These are phyloP conservation scores for Umbelopsis vinacea DNA, from an alignment of 192 early-diverging fungal species.

Conservation along the genomic window DNA sequence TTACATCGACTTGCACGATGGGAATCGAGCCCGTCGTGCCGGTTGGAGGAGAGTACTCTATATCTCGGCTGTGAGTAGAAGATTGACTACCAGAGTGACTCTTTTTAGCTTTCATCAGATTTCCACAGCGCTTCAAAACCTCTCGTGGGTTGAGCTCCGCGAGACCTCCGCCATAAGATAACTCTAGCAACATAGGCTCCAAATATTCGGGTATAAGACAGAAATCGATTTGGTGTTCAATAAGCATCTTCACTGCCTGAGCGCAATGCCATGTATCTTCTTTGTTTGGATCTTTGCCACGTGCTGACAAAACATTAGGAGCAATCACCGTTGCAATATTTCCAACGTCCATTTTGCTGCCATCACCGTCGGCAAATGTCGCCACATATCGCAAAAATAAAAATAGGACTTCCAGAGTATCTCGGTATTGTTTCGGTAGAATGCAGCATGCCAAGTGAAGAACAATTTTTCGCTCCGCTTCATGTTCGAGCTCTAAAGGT, in stretches of 20 bases:
- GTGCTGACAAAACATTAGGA: slow-evolving; percentile 91
- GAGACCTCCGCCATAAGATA: slow-evolving; percentile 48
- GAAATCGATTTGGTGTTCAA: slow-evolving; percentile 67
- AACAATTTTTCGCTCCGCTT: slow-evolving; percentile 61
- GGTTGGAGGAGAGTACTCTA: slow-evolving; percentile 19
- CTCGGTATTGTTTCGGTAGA: slow-evolving; percentile 90
- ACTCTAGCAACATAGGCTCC: slow-evolving; percentile 51
- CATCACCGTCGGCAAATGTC: slow-evolving; percentile 61
- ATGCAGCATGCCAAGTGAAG: slow-evolving; percentile 84
- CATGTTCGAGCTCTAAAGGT: slow-evolving; percentile 56
- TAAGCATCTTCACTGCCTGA: slow-evolving; percentile 66
- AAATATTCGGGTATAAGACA: slow-evolving; percentile 66
- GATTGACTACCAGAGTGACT: slow-evolving; percentile 35
- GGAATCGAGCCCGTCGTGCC: slow-evolving; percentile 5
- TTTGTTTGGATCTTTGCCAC: slow-evolving; percentile 80
- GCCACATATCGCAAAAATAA: slow-evolving; percentile 86
- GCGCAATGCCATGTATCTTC: slow-evolving; percentile 74
- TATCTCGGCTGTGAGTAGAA: slow-evolving; percentile 2
- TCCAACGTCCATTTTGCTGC: slow-evolving; percentile 90
- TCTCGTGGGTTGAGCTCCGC: slow-evolving; percentile 56
- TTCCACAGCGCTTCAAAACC: slow-evolving; percentile 60
- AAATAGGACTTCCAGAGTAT: slow-evolving; percentile 90
- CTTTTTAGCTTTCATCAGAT: slow-evolving; percentile 52
- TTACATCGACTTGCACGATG: slow-evolving; percentile 16
- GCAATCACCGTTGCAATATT: slow-evolving; percentile 95